A percentile compares a stretch with the other conserved stretches of the same genome.
Conservation (phyloP, 495 filamentous ascomycete genomes). For the Pseudevernia furfuracea region DNA sequence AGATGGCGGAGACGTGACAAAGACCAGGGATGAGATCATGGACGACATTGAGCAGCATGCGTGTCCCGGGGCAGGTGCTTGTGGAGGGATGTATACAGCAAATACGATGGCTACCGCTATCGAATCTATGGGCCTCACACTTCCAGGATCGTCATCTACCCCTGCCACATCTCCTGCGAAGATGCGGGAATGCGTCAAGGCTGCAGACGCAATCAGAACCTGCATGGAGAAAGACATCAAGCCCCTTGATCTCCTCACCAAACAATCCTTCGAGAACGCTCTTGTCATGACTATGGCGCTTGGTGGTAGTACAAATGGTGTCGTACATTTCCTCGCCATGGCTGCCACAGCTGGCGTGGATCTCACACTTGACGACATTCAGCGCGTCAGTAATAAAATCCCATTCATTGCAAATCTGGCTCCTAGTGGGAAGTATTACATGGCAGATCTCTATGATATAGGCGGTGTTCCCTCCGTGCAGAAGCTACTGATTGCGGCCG, state of each 20-base stretch:
- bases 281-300: conserved; percentile 88
- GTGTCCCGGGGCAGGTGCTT: conserved; percentile 89
- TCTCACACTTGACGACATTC: conserved; percentile 79
- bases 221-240: conserved; percentile 85
- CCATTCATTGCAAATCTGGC: conserved; percentile 92
- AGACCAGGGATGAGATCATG: conserved; percentile 70
- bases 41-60: conserved; percentile 78
- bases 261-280: conserved; percentile 84
- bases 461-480: conserved; percentile 87
- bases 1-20: conserved; percentile 48
- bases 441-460: conserved; percentile 92
- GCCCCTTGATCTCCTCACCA: conserved; percentile 77
- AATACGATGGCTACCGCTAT: conserved; percentile 98
- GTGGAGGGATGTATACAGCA: conserved; percentile 94
- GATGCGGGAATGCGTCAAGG: conserved; percentile 82
- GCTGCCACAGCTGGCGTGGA: conserved; percentile 79
- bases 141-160: conserved; percentile 85
- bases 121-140: conserved; percentile 85
- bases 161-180: conserved; percentile 85
- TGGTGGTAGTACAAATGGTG: conserved; percentile 85
- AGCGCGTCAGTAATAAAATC: conserved; percentile 79
- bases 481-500: conserved; percentile 80
- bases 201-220: conserved; percentile 73
- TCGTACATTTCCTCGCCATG: conserved; percentile 93
- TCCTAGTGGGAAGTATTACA: conserved; percentile 78